A percentile compares a stretch with the other conserved stretches of the same genome.
phyloP scores from a whole-genome alignment of 1,284 basidiomycete genomes.

The Ganoderma lingzhi region DNA sequence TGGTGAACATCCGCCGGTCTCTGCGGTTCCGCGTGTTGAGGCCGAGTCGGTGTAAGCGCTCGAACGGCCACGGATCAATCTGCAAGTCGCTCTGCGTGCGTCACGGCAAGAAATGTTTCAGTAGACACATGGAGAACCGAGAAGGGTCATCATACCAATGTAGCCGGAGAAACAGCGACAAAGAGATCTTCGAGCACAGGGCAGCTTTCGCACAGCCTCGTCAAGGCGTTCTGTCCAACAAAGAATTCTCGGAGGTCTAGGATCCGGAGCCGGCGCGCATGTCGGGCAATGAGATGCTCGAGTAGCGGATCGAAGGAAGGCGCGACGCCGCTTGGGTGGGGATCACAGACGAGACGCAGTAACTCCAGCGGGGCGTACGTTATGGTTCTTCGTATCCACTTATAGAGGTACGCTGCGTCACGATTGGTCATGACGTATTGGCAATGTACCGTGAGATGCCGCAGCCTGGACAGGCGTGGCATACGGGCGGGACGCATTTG shows the following conservation, averaged over 20 bases:
- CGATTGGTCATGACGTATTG: conserved; percentile 33
- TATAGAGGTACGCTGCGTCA: conserved; percentile 48
- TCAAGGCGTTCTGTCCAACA: conserved; percentile 41
- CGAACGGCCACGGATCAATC: background rate
- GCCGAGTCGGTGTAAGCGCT: background rate
- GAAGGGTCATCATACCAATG: conserved; percentile 18
- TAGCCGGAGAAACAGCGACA: conserved; percentile 19
- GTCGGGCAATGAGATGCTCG: conserved; percentile 49
- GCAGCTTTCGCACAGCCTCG: conserved; percentile 25
- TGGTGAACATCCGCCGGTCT: background rate
- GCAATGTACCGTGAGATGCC: conserved; percentile 50
- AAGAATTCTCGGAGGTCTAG: conserved; percentile 48
- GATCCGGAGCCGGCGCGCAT: conserved; percentile 45
- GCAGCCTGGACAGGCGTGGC: conserved; percentile 45
- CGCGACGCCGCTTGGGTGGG: conserved; percentile 27
- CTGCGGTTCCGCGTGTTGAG: background rate
- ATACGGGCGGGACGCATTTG: conserved; percentile 49
- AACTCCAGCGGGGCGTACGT: conserved; percentile 48
- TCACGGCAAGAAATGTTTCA: background rate
- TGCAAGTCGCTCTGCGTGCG: background rate
- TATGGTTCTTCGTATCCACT: conserved; percentile 54
- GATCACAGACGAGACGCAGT: conserved; percentile 40
- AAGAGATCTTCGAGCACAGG: conserved; percentile 27
- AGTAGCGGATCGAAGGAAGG: conserved; percentile 50
- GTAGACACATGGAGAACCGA: background rate